phyloP scores from a whole-genome alignment of 192 early-diverging fungal genomes.

The Backusella australiensis region DNA sequence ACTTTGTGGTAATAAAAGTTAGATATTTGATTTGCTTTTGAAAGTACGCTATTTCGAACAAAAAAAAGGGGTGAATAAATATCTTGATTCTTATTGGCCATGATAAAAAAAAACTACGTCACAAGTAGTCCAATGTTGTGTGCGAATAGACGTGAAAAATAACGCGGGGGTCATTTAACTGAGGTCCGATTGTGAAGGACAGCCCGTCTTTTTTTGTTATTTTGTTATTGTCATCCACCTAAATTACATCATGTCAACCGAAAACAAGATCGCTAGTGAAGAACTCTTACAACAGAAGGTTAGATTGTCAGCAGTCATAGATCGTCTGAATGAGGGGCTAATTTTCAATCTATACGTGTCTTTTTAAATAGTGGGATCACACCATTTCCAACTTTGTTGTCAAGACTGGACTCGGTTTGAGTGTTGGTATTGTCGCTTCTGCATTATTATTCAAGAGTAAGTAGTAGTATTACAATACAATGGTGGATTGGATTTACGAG shows the following conservation, averaged over 20 bases:
- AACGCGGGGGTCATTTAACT: not conserved
- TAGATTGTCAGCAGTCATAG: constrained; percentile 12
- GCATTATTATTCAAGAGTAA: constrained; percentile 83
- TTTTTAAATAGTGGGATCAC: constrained; percentile 71
- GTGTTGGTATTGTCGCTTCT: constrained; percentile 84
- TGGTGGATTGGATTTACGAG: not conserved
- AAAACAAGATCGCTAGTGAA: constrained; percentile 52
- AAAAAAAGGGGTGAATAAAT: no score
- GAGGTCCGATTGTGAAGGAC: not conserved
- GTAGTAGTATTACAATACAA: constrained; percentile 7
- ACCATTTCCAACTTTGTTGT: constrained; percentile 79
- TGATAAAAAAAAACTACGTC: not conserved
- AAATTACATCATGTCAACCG: constrained; percentile 13
- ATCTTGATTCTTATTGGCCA: not conserved
- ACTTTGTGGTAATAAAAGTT: no score
- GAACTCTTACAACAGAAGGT: constrained; percentile 64
- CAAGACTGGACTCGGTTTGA: constrained; percentile 78
- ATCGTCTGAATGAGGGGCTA: not conserved
- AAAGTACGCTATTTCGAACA: no score
- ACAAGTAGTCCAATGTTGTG: not conserved
- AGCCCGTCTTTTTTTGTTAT: not conserved
- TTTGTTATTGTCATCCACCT: constrained; percentile 1
- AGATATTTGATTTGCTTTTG: no score
- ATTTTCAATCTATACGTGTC: no score
- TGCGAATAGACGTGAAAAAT: not conserved